Base-by-base conservation (phyloP, 345 rosid species). In the Sisymbrium irio region DNA sequence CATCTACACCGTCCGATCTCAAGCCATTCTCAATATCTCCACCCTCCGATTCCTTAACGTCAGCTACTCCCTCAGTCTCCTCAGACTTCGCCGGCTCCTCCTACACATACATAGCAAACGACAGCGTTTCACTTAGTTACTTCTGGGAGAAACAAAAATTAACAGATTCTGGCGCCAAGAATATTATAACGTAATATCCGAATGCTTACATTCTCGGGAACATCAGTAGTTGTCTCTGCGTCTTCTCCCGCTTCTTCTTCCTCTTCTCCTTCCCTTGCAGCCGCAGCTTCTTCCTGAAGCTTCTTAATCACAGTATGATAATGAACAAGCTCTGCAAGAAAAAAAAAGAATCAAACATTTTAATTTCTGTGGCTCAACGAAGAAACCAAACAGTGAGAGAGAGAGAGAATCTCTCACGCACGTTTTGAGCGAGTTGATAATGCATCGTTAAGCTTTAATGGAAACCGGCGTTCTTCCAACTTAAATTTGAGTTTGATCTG, bases 401-500 rank as follows among this genome's bases (percentile, higher is more conserved):
- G 6, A 74, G n/a, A 19, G 17, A 41, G 4, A 10, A 51, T 40
- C 30, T 46, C 53, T 78, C 56, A 88, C 98, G 82, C 50, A 87
- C 98, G 80, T 70, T 83, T 86, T 2, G 86, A 39, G 39, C 89
- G 96, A 59, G 60, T 85, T 19, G 69, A 69, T 66, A 84, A 72
- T 50, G 98, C 89, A 61, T 86, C 96, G 35, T 73, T 71, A 37
- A 93, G 79, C 82, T 80, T 79, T 72, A 84, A 40, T 33, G 92
- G 96, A 46, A 78, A 71, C 51, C 82, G 64, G 2, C 92, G 93
- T 80, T 89, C 96, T 83, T 93, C 98, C 78, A 81, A 81, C 81
- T 91, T 88, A 72, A 44, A 86, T 66, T 93, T 93, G 50, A 85
- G 80, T 75, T 90, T 91, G 67, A 89, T 76, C 68, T 89, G 97